These are phyloP conservation scores for Thalassiosira livingstoniorum DNA, from an alignment of 352 stramenopile species.

Conservation along the genomic window DNA sequence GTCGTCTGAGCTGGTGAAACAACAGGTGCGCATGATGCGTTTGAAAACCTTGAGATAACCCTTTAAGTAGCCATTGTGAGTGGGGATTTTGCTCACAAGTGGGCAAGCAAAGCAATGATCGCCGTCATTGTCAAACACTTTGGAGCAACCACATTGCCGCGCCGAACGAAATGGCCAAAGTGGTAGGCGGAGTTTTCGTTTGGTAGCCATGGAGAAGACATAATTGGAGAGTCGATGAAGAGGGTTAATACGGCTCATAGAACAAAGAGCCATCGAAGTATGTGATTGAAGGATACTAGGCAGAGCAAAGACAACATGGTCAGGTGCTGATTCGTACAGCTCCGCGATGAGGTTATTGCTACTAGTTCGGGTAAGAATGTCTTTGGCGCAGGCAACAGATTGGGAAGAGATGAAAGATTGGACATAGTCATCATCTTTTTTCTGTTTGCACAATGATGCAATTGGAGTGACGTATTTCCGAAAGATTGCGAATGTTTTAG, in stretches of 20 bases:
- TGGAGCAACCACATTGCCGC: neutral
- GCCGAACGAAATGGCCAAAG: neutral
- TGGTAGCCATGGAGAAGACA: neutral
- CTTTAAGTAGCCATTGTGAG: neutral
- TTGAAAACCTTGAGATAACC: neutral
- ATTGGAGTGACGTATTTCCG: too few species aligned
- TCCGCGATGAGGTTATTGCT: too few species aligned
- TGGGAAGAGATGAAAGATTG: too few species aligned
- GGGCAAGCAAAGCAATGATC: neutral
- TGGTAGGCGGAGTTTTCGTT: slow-evolving; percentile 1
- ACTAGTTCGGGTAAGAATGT: too few species aligned
- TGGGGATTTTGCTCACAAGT: neutral
- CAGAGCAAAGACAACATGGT: too few species aligned
- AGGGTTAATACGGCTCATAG: neutral
- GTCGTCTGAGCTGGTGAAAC: neutral
- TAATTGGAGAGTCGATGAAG: neutral
- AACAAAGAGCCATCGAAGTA: neutral
- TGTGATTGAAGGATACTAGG: neutral
- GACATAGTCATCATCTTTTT: too few species aligned
- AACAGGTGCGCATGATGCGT: neutral
- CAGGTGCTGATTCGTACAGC: too few species aligned
- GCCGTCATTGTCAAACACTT: neutral
- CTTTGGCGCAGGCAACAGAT: neutral
- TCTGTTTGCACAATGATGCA: too few species aligned
- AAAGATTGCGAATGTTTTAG: too few species aligned